phyloP scores from a whole-genome alignment of 1,284 basidiomycete genomes.

The Tilletia caries region DNA sequence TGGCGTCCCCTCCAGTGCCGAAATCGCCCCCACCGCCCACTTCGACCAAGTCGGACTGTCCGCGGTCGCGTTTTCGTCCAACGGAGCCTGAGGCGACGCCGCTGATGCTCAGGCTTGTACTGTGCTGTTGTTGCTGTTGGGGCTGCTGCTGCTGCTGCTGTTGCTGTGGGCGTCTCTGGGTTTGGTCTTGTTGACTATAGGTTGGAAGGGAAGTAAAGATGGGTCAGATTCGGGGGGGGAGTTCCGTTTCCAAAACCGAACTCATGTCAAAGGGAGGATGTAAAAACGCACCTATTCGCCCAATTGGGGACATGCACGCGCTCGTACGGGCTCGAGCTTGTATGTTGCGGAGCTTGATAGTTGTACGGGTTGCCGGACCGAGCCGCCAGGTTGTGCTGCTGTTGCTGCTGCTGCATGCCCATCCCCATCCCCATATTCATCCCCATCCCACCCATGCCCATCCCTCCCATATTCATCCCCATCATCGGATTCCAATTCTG shows the following conservation, averaged over 20 bases:
- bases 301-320: neutral
- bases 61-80: neutral
- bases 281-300: conserved; percentile 18
- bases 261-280: neutral
- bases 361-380: no score
- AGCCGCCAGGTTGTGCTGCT: conserved; percentile 6
- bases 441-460: conserved; percentile 12
- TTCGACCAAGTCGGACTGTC: conserved; percentile 33
- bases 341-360: conserved; percentile 13
- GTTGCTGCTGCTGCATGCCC: conserved; percentile 13
- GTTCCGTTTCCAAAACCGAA: no score
- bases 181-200: neutral
- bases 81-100: conserved; percentile 12
- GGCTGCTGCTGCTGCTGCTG: neutral
- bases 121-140: neutral
- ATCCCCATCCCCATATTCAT: conserved; percentile 15
- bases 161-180: neutral
- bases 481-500: conserved; percentile 19
- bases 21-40: conserved; percentile 19
- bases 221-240: neutral
- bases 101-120: no score
- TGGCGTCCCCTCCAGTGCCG: neutral
- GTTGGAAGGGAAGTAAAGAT: neutral
- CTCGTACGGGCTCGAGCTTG: neutral
- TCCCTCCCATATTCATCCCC: conserved; percentile 19